Evolutionary conservation across 2,329 filamentous ascomycete species (phyloP).

Genomic region (Samsoniella hepiali): DNA sequence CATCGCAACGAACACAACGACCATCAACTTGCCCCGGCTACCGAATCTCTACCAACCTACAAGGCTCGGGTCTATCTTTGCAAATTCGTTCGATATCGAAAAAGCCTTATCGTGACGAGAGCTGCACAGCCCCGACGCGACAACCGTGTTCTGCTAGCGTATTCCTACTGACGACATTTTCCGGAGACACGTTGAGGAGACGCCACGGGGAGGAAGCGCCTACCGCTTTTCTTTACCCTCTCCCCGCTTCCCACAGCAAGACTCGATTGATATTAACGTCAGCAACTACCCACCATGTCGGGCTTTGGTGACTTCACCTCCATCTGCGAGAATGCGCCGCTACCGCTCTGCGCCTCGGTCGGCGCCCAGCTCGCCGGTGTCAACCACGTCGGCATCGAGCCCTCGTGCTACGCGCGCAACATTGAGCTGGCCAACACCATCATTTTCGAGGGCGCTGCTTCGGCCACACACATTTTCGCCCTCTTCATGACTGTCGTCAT

Average conservation of each 20-base stretch:
- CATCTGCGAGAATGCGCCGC: conserved; percentile 79
- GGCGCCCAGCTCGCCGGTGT: conserved; percentile 69
- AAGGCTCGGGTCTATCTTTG: neutral
- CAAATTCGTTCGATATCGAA: no score
- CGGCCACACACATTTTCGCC: conserved; percentile 87
- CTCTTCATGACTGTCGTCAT: conserved; percentile 93
- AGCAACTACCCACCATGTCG: conserved; percentile 52
- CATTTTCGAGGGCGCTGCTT: conserved; percentile 91
- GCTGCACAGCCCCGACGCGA: no score
- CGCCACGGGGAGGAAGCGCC: neutral
- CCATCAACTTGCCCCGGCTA: neutral
- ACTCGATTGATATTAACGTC: neutral
- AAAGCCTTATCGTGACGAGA: no score
- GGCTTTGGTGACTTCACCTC: conserved; percentile 87
- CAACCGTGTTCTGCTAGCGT: conserved; percentile 2
- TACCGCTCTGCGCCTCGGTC: conserved; percentile 84
- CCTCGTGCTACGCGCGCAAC: conserved; percentile 88
- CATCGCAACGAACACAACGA: neutral
- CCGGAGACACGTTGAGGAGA: conserved; percentile 2
- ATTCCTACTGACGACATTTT: neutral
- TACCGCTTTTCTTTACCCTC: neutral
- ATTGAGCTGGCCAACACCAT: conserved; percentile 97
- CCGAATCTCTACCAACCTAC: neutral
- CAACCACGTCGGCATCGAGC: conserved; percentile 72
- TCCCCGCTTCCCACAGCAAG: neutral